Percentiles rank a stretch among this genome's conserved stretches.
Conservation (phyloP, 495 filamentous ascomycete genomes). For the Talaromyces borbonicus region DNA sequence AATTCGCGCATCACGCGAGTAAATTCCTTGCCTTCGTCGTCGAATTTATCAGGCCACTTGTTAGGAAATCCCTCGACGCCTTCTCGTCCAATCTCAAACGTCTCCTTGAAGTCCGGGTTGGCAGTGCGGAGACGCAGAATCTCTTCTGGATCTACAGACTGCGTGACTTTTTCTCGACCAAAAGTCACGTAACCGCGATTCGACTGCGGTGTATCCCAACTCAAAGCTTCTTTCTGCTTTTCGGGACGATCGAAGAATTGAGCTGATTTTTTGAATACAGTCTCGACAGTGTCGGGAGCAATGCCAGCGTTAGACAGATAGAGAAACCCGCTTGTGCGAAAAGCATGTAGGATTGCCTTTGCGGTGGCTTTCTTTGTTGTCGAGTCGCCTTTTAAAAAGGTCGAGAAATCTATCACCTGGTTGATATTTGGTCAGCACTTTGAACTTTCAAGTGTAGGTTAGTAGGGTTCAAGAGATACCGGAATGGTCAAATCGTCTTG, state of each 20-base stretch:
- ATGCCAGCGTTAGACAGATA: constrained; percentile 78
- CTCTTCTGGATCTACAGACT: constrained; percentile 44
- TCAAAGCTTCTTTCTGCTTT: constrained; percentile 56
- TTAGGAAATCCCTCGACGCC: constrained; percentile 59
- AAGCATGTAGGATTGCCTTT: constrained; percentile 61
- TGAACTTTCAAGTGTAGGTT: not conserved
- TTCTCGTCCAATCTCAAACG: constrained; percentile 74
- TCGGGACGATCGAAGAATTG: constrained; percentile 67
- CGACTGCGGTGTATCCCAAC: constrained; percentile 61
- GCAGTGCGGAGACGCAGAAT: constrained; percentile 48
- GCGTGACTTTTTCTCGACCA: constrained; percentile 69
- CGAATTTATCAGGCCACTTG: constrained; percentile 63
- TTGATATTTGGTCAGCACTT: not conserved
- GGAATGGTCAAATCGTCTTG: constrained; percentile 62
- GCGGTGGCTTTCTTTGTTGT: constrained; percentile 57
- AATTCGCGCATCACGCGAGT: constrained; percentile 63
- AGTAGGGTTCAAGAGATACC: constrained; percentile 29
- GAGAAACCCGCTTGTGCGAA: constrained; percentile 81
- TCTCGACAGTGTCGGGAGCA: constrained; percentile 42
- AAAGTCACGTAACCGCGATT: constrained; percentile 71
- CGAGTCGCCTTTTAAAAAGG: constrained; percentile 57
- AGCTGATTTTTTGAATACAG: constrained; percentile 62
- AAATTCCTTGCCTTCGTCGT: constrained; percentile 56
- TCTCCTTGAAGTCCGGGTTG: constrained; percentile 73
- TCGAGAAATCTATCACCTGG: constrained; percentile 81